Percentiles rank a stretch among this genome's conserved stretches.
These are phyloP conservation scores for Cystobasidium pallidum DNA, from an alignment of 1,284 basidiomycete species.

Conservation along the genomic window DNA sequence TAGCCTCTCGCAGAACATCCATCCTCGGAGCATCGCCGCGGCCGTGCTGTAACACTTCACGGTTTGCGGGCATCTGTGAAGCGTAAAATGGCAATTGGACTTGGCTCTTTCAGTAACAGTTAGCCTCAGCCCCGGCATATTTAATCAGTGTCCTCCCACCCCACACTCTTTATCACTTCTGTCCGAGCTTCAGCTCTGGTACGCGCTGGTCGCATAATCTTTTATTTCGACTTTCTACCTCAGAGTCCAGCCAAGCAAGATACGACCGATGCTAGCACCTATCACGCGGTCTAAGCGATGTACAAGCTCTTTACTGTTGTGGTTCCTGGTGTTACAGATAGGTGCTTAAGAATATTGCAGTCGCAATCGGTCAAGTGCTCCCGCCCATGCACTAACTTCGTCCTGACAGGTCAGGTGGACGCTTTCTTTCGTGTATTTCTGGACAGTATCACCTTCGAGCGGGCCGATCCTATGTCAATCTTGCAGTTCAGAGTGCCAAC, in stretches of 20 bases:
- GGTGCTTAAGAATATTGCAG: not conserved
- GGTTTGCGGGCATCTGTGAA: too few relatives aligned
- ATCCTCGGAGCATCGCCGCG: not conserved
- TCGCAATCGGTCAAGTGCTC: not conserved
- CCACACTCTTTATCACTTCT: not conserved
- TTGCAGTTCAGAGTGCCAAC: not conserved
- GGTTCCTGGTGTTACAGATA: not conserved
- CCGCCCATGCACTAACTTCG: not conserved
- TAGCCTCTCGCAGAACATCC: not conserved
- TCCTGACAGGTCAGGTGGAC: not conserved
- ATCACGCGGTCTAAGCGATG: not conserved
- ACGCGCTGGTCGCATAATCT: not conserved
- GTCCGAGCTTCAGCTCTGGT: not conserved
- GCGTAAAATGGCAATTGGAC: too few relatives aligned
- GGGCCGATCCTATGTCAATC: constrained; percentile 18
- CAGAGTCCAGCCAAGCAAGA: not conserved
- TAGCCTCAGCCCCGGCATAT: too few relatives aligned
- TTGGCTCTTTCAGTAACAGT: too few relatives aligned
- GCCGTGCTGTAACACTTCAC: not conserved
- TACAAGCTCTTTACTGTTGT: not conserved
- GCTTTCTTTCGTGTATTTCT: constrained; percentile 18
- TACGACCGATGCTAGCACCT: not conserved
- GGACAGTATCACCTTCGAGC: constrained; percentile 12
- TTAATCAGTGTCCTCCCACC: not conserved
- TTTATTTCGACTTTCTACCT: not conserved